Percentiles rank a stretch among this genome's conserved stretches.
Conservation (phyloP, 2,329 filamentous ascomycete species). For the Leptographium procerum region DNA sequence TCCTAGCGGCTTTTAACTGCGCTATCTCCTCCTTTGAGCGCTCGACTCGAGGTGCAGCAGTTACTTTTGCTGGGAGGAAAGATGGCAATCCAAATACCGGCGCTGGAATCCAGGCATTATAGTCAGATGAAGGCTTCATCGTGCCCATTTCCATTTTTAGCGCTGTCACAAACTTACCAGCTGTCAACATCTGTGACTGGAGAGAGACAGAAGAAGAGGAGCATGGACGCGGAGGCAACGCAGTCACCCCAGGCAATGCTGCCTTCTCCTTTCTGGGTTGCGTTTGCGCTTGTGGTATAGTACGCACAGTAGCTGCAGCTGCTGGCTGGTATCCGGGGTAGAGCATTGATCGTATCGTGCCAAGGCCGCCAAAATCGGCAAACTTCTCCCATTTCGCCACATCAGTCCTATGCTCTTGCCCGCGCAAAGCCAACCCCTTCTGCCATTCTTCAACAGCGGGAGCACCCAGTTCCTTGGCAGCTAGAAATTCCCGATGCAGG, state of each 20-base stretch:
- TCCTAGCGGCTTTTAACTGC: conserved; percentile 49
- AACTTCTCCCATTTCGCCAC: conserved; percentile 66
- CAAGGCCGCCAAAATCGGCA: conserved; percentile 36
- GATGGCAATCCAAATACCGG: not conserved
- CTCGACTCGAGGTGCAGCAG: conserved; percentile 18
- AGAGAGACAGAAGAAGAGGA: not conserved
- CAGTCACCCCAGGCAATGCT: not conserved
- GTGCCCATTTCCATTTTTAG: not conserved
- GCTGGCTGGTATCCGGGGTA: conserved; percentile 12
- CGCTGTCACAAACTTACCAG: not conserved
- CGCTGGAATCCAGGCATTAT: not conserved
- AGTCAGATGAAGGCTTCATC: not conserved
- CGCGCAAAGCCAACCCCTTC: conserved; percentile 58
- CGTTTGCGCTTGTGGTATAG: not conserved
- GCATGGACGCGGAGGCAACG: not conserved
- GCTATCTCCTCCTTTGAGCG: conserved; percentile 52
- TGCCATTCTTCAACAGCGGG: conserved; percentile 66
- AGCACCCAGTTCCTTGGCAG: conserved; percentile 53
- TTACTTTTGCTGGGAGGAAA: not conserved
- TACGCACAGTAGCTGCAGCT: too few species aligned
- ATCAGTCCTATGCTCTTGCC: conserved; percentile 48
- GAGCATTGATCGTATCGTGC: conserved; percentile 24
- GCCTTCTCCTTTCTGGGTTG: not conserved
- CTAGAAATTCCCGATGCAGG: conserved; percentile 50
- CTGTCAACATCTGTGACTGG: not conserved